These are phyloP conservation scores for Talaromyces atroroseus DNA, from an alignment of 2,329 filamentous ascomycete species.

Conservation along the genomic window DNA sequence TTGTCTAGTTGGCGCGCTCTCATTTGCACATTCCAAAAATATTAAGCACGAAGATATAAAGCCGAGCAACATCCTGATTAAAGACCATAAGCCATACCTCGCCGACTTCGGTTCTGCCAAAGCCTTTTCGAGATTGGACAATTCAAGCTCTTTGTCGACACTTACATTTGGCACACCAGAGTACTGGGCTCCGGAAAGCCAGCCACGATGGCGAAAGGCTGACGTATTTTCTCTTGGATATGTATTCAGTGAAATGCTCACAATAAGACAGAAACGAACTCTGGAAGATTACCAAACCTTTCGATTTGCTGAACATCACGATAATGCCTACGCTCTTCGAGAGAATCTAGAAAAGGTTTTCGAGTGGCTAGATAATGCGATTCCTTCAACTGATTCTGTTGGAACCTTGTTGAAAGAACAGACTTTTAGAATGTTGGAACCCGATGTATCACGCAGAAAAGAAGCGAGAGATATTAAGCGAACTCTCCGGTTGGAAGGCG, in stretches of 20 bases:
- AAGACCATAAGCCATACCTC: background rate
- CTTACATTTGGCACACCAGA: background rate
- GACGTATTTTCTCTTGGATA: background rate
- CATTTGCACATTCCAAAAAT: background rate
- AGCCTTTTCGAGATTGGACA: background rate
- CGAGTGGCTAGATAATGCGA: background rate
- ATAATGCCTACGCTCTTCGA: background rate
- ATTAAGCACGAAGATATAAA: background rate
- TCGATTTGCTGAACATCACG: background rate
- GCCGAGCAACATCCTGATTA: background rate
- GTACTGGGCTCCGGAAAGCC: background rate
- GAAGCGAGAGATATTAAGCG: no score
- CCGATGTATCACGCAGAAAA: no score
- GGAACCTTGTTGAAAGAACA: no score
- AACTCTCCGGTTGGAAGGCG: no score
- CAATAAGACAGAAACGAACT: background rate
- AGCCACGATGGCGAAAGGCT: background rate
- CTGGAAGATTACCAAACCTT: background rate
- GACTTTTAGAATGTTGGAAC: no score
- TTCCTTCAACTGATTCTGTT: no score
- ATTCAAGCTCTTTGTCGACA: background rate
- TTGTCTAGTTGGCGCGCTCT: background rate
- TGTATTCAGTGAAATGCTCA: background rate
- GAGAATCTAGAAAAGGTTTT: background rate
- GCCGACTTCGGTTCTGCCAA: background rate